Evolutionary conservation across 306 rosid genomes (phyloP).

Genomic region (Vigna radiata): DNA sequence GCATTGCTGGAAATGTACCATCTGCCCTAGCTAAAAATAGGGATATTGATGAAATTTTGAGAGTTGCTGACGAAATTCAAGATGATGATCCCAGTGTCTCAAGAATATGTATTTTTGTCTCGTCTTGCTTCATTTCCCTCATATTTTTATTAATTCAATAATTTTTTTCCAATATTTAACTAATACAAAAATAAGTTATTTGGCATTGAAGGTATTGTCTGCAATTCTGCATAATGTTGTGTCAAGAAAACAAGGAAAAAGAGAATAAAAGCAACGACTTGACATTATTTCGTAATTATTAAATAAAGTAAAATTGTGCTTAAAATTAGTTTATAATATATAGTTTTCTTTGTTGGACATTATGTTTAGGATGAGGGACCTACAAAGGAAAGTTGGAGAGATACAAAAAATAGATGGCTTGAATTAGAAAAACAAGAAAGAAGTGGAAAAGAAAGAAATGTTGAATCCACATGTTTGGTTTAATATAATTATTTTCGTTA

Average conservation of each 20-base stretch:
- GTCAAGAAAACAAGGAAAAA: slow-evolving; percentile 2
- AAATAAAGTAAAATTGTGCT: neutral
- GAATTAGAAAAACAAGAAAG: neutral
- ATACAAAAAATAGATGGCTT: neutral
- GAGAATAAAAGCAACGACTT: neutral
- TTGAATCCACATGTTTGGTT: neutral
- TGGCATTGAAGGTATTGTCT: slow-evolving; percentile 1
- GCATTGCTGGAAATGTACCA: slow-evolving; percentile 90
- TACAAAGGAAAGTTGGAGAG: neutral
- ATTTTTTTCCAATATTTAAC: neutral
- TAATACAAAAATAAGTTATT: neutral
- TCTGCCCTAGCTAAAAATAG: slow-evolving; percentile 91
- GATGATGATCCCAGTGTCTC: slow-evolving; percentile 82
- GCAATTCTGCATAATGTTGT: neutral
- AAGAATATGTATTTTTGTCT: slow-evolving; percentile 70
- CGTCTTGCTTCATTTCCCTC: neutral
- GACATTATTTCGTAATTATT: neutral
- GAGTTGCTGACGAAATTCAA: slow-evolving; percentile 98
- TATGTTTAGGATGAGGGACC: neutral
- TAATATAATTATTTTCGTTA: neutral
- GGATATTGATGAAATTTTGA: slow-evolving; percentile 92
- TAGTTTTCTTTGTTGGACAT: neutral
- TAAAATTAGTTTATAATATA: neutral
- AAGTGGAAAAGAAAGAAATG: neutral
- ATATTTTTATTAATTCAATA: neutral